phyloP scores from a whole-genome alignment of 352 stramenopile genomes.

The Phytophthora constricta region DNA sequence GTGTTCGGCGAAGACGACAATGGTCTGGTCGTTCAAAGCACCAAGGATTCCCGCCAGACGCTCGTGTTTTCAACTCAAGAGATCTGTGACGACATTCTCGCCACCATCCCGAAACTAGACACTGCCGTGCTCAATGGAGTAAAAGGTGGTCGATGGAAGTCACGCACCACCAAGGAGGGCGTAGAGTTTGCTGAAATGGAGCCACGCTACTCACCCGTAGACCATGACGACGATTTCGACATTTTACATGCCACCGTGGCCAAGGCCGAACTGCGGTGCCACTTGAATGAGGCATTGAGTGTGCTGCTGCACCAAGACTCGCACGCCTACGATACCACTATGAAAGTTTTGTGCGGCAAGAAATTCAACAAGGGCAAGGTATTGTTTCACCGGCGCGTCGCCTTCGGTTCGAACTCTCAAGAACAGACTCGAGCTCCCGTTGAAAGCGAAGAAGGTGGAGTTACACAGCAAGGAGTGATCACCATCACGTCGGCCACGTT shows the following conservation, averaged over 20 bases:
- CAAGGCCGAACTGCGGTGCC: constrained; percentile 38
- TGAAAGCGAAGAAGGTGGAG: background rate
- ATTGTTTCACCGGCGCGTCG: constrained; percentile 34
- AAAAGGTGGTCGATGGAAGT: constrained; percentile 15
- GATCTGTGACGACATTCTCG: constrained; percentile 21
- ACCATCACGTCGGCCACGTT: constrained; percentile 15
- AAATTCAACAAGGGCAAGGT: constrained; percentile 33
- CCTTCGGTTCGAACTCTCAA: constrained; percentile 5
- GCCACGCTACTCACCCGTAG: too few relatives aligned
- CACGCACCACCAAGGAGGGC: constrained; percentile 35
- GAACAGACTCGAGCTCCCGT: background rate
- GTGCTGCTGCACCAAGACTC: constrained; percentile 38
- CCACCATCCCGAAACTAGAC: constrained; percentile 22
- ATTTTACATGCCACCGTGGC: constrained; percentile 40
- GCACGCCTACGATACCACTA: constrained; percentile 33
- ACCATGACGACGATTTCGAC: constrained; percentile 24
- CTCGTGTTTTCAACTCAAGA: constrained; percentile 51
- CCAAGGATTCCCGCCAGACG: constrained; percentile 30
- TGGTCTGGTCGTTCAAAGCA: constrained; percentile 25
- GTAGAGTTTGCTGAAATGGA: background rate
- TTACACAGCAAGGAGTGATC: constrained; percentile 8
- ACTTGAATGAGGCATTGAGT: constrained; percentile 53
- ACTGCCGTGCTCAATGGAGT: constrained; percentile 5
- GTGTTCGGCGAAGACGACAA: constrained; percentile 25
- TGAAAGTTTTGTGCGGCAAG: constrained; percentile 34